These are phyloP conservation scores for Pleurozium schreberi DNA, from an alignment of 225 moss, liverwort and hornwort species.

Conservation along the genomic window DNA sequence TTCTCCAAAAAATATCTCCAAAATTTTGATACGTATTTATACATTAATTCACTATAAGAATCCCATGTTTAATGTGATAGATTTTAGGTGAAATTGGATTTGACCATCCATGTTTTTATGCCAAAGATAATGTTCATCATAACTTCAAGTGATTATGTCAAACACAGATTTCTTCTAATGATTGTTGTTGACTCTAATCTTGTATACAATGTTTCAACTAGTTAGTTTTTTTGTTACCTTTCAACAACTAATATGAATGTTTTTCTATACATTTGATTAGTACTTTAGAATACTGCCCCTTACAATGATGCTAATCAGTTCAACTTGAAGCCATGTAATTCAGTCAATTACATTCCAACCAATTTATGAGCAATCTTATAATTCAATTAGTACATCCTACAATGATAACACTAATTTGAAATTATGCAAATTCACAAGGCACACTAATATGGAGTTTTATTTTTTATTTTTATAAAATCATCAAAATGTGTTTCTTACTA, in stretches of 20 bases:
- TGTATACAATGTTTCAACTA: not conserved
- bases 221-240: fast-evolving
- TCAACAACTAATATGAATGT: not conserved
- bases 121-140: too few relatives aligned
- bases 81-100: too few relatives aligned
- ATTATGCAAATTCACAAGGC: not conserved
- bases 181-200: fast-evolving
- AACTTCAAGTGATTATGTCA: too few relatives aligned
- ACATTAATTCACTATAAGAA: too few relatives aligned
- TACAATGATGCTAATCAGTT: fast-evolving
- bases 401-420: not conserved
- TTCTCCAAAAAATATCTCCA: not conserved
- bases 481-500: too few relatives aligned
- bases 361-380: not conserved
- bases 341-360: not conserved
- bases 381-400: fast-evolving
- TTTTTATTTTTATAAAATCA: too few relatives aligned
- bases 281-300: too few relatives aligned
- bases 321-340: fast-evolving
- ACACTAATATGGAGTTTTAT: not conserved
- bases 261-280: not conserved
- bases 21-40: too few relatives aligned
- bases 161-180: too few relatives aligned
- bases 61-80: too few relatives aligned
- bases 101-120: too few relatives aligned